Evolutionary conservation across 1,284 basidiomycete species (phyloP).

Genomic region (Boletellus deceptivus): DNA sequence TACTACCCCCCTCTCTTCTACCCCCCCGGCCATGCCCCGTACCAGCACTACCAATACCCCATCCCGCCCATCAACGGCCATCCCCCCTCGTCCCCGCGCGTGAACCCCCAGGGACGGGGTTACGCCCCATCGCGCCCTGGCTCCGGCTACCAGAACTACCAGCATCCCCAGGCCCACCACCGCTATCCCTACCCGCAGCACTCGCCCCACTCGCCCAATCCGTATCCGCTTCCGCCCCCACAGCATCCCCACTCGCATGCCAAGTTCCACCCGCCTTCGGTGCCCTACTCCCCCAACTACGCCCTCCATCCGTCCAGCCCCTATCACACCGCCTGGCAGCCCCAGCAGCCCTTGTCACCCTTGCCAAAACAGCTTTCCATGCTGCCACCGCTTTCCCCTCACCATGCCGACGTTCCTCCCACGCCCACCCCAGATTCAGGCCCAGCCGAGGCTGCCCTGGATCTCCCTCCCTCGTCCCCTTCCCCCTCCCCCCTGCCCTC

Average conservation of each 20-base stretch:
- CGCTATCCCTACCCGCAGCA: slow-evolving; percentile 19
- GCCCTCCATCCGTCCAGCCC: slow-evolving; percentile 21
- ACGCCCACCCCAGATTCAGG: slow-evolving; percentile 8
- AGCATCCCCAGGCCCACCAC: slow-evolving; percentile 12
- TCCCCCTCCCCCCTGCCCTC: slow-evolving; percentile 5
- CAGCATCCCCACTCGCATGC: slow-evolving; percentile 16
- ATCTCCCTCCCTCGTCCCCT: not conserved
- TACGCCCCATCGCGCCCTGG: slow-evolving; percentile 24
- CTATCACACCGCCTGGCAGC: slow-evolving; percentile 26
- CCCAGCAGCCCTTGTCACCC: slow-evolving; percentile 33
- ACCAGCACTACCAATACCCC: slow-evolving; percentile 28
- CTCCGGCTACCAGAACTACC: slow-evolving; percentile 20
- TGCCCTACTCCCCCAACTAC: slow-evolving; percentile 22
- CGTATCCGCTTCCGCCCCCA: slow-evolving; percentile 15
- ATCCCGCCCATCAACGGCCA: slow-evolving; percentile 22
- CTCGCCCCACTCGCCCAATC: slow-evolving; percentile 18
- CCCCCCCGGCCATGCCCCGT: slow-evolving; percentile 14
- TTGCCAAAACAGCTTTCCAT: slow-evolving; percentile 34
- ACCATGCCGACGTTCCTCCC: not conserved
- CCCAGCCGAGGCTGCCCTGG: not conserved
- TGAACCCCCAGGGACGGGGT: slow-evolving; percentile 19
- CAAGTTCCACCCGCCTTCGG: slow-evolving; percentile 19
- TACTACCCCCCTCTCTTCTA: slow-evolving; percentile 21
- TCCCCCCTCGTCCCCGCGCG: slow-evolving; percentile 21
- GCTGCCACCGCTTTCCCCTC: slow-evolving; percentile 20